phyloP scores from a whole-genome alignment of 495 filamentous ascomycete species.

The Aspergillus campestris region DNA sequence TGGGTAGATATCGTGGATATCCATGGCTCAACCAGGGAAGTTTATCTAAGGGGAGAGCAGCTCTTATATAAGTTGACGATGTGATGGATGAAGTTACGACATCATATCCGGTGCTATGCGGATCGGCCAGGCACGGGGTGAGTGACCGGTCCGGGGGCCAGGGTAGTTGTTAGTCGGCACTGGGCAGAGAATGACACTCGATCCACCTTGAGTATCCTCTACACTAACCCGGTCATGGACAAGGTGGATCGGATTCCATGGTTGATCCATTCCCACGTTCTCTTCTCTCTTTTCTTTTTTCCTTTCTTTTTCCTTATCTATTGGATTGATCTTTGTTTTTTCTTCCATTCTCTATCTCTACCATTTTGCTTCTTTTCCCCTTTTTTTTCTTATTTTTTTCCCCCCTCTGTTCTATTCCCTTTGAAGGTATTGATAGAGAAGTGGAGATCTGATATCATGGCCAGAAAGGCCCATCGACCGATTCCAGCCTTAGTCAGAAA shows the following conservation, averaged over 20 bases:
- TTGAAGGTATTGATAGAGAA: too few relatives aligned
- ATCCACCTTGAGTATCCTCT: too few relatives aligned
- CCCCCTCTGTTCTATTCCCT: not conserved
- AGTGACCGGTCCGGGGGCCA: slow-evolving; percentile 11
- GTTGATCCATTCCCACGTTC: not conserved
- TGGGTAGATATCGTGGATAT: too few relatives aligned
- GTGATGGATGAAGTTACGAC: not conserved
- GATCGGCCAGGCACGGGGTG: slow-evolving; percentile 19
- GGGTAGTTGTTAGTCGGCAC: not conserved
- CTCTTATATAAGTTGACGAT: too few relatives aligned
- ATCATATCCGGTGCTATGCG: slow-evolving; percentile 18
- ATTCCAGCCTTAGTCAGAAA: too few relatives aligned
- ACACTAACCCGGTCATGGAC: too few relatives aligned
- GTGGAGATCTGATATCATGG: not conserved
- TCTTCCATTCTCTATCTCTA: not conserved
- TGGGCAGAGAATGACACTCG: too few relatives aligned
- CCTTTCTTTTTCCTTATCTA: not conserved
- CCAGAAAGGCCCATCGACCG: too few relatives aligned
- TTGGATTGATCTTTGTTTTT: not conserved
- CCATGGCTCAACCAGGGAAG: too few relatives aligned
- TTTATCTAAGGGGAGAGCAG: not conserved
- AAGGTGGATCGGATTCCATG: not conserved
- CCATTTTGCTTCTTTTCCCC: not conserved
- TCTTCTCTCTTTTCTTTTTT: not conserved
- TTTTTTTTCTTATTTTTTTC: not conserved